These are phyloP conservation scores for Trichoderma hamatum DNA, from an alignment of 2,329 filamentous ascomycete species.

Conservation along the genomic window DNA sequence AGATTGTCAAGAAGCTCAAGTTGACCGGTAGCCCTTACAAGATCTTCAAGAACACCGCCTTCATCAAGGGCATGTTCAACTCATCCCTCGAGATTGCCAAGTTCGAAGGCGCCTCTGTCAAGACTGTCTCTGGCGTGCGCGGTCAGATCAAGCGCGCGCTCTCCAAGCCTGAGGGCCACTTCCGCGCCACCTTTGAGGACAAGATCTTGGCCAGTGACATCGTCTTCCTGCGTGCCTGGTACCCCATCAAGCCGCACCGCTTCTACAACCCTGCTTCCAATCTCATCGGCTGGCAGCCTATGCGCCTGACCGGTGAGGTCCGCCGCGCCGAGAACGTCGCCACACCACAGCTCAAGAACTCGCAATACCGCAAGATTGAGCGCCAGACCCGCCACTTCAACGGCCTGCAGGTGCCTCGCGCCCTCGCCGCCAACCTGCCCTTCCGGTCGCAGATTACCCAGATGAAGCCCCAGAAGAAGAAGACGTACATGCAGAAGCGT, in stretches of 20 bases:
- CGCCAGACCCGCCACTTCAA: slow-evolving; percentile 76
- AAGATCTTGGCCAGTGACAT: slow-evolving; percentile 97
- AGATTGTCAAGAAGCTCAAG: slow-evolving; percentile 99
- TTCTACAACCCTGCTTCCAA: slow-evolving; percentile 98
- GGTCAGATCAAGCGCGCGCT: slow-evolving; percentile 97
- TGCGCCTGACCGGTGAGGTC: slow-evolving; percentile 93
- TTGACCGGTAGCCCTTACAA: slow-evolving; percentile 92
- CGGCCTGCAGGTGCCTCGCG: slow-evolving; percentile 73
- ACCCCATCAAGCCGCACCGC: slow-evolving; percentile 88
- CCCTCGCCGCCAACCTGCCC: slow-evolving; percentile 80
- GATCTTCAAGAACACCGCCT: slow-evolving; percentile 99
- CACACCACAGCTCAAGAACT: slow-evolving; percentile 82
- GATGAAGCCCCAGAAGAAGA: slow-evolving; percentile 76
- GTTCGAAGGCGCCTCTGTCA: slow-evolving; percentile 94
- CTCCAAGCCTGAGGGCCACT: slow-evolving; percentile 90
- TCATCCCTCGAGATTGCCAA: slow-evolving; percentile 93
- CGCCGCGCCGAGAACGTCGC: slow-evolving; percentile 73
- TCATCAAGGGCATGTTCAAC: slow-evolving; percentile 98
- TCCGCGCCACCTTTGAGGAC: slow-evolving; percentile 97
- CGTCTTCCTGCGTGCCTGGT: slow-evolving; percentile 95
- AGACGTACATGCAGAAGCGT: slow-evolving; percentile 93
- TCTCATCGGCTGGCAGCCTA: slow-evolving; percentile 86
- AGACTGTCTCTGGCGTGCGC: slow-evolving; percentile 91
- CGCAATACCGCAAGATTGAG: slow-evolving; percentile 74
- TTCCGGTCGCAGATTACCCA: slow-evolving; percentile 89